phyloP scores from a whole-genome alignment of 2,329 filamentous ascomycete species.

The Xenosphaeropsis pyriputrescens region DNA sequence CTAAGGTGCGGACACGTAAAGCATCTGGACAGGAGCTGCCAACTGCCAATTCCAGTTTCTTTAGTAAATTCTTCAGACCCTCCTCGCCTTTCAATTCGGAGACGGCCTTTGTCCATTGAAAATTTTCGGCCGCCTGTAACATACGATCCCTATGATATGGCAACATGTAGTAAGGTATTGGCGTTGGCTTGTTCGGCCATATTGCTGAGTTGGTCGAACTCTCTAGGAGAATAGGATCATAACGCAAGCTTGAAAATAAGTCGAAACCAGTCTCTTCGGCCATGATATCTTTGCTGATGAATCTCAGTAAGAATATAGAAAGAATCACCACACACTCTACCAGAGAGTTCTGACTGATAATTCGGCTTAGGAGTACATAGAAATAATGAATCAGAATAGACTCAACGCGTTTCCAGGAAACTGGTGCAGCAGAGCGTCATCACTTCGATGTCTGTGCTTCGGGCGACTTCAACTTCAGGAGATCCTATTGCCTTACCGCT shows the following conservation, averaged over 20 bases:
- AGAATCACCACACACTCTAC: no score
- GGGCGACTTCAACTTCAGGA: no score
- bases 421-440: no score
- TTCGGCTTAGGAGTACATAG: no score
- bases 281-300: no score
- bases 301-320: no score
- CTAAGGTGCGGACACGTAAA: constrained; percentile 37
- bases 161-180: constrained; percentile 65
- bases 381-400: no score
- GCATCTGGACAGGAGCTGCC: constrained; percentile 17
- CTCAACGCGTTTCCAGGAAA: no score
- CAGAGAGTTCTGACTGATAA: no score
- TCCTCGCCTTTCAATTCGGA: constrained; percentile 26
- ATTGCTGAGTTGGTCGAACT: constrained; percentile 12
- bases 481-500: no score
- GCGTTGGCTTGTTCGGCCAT: constrained; percentile 8
- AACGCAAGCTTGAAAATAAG: constrained; percentile 59
- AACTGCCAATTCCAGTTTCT: constrained; percentile 19
- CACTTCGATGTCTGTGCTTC: no score
- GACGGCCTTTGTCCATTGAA: constrained; percentile 34
- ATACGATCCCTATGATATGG: constrained; percentile 67
- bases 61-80: constrained; percentile 28
- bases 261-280: constrained; percentile 27
- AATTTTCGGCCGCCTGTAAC: constrained; percentile 44
- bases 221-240: constrained; percentile 42